Percentiles rank a stretch among this genome's conserved stretches.
These are phyloP conservation scores for Lyophyllum shimeji DNA, from an alignment of 768 basidiomycete genomes.

Conservation along the genomic window DNA sequence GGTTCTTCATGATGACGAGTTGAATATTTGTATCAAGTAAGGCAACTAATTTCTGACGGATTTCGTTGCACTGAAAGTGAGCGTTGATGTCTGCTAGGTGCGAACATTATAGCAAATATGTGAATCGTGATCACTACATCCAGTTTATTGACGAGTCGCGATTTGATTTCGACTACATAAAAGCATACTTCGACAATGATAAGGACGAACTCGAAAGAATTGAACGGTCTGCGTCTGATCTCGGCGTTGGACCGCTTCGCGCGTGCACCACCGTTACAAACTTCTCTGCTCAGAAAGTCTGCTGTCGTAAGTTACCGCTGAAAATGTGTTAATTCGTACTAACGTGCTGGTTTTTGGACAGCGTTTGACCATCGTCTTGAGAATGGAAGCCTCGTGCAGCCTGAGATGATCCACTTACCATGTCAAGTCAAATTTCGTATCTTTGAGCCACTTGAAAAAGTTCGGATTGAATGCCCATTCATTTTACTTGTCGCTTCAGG, in stretches of 20 bases:
- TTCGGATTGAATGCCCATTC: conserved; percentile 5
- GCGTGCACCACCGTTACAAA: not conserved
- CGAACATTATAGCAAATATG: not conserved
- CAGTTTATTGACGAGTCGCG: not conserved
- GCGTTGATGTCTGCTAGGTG: not conserved
- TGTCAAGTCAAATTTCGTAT: not conserved
- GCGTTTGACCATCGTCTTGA: not conserved
- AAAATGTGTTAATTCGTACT: not conserved
- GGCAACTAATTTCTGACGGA: not conserved
- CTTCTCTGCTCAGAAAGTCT: not conserved
- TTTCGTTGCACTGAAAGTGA: not conserved
- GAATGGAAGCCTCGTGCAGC: not conserved
- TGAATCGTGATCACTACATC: not conserved
- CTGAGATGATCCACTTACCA: not conserved
- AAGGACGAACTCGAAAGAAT: not conserved
- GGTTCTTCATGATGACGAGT: not conserved
- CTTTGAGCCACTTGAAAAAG: not conserved
- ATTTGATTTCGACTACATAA: not conserved
- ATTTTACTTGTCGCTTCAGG: conserved; percentile 14
- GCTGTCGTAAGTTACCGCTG: not conserved
- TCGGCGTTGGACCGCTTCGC: not conserved
- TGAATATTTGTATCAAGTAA: not conserved
- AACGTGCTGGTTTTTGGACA: not conserved
- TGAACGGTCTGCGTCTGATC: not conserved
- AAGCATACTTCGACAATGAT: not conserved